These are phyloP conservation scores for Fragaria ananassa DNA, from an alignment of 306 rosid genomes.

Conservation along the genomic window DNA sequence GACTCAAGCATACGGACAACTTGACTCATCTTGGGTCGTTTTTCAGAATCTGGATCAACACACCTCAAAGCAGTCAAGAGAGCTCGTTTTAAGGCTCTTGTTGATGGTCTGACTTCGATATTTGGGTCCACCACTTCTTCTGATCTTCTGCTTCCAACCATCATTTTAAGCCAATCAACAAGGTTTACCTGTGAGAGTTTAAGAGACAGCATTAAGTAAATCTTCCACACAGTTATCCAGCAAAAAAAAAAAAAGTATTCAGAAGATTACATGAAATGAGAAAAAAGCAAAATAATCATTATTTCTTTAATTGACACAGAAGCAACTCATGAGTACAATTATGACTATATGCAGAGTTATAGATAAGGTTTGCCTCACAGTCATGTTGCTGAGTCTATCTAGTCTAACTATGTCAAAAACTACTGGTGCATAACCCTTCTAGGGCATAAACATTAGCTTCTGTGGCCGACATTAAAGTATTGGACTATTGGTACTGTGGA, in stretches of 20 bases:
- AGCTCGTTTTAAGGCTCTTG: constrained; percentile 77
- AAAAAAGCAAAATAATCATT: background rate
- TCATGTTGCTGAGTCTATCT: background rate
- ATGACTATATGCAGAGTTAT: background rate
- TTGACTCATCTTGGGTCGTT: constrained; percentile 93
- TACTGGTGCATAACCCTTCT: background rate
- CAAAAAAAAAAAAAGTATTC: background rate
- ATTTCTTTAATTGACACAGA: background rate
- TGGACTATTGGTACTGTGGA: background rate
- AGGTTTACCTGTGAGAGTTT: constrained; percentile 62
- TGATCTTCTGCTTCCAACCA: constrained; percentile 88
- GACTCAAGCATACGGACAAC: constrained; percentile 95
- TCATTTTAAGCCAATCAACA: constrained; percentile 91
- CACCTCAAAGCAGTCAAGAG: constrained; percentile 91
- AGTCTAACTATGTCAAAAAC: background rate
- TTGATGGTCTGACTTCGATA: constrained; percentile 74
- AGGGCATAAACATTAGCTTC: background rate
- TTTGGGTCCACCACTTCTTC: constrained; percentile 89
- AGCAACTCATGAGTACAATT: background rate
- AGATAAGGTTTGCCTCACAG: background rate
- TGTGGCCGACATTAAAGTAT: background rate
- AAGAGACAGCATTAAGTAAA: constrained; percentile 13
- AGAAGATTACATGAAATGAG: background rate
- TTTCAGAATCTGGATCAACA: constrained; percentile 88
- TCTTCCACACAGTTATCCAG: constrained; percentile 6